Evolutionary conservation across 768 basidiomycete genomes (phyloP), one percentile per base, ranked within the genome.

Genomic region (Holtermanniella nyarrowii): DNA sequence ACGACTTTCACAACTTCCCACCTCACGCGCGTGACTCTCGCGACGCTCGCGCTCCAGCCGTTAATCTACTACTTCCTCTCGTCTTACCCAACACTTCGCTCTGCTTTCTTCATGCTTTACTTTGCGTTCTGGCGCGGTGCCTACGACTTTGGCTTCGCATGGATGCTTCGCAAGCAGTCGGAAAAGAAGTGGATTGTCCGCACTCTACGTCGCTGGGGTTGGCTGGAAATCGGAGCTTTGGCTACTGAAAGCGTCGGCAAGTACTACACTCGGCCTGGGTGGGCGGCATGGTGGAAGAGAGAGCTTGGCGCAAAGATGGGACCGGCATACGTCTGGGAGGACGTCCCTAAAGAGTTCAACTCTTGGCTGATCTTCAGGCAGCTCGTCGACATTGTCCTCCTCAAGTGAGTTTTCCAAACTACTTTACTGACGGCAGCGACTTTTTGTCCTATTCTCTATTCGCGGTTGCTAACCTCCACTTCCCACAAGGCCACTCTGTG

Each of bases 311-410:
- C 83, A 18, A 96, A 95, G 76, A 90, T 96, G 88, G 90, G 89
- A 40, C 81, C 82, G 56, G 88, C 88, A 59, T 97, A 95, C 69
- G 84, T 84, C 3, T 93, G 93, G 67, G 86, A 95, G 63, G 88
- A 88, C 61, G 78, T 93, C 14, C 91, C 91, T 0, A 68, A 88
- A 37, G 91, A 96, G 70, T 96, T 93, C 73, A 97, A 96, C 62
- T 80, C 87, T 0, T 99, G 93, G 95, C 77, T 99, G 25, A 77
- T 96, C 53, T 99, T 96, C 72, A 82, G 93, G 46, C 89, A 95
- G 70, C 75, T 82, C n/a, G 93, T 97, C 20, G 93, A 97, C 71
- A 80, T 95, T 23, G 96, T 97, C 63, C 78, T 99, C 40, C 79
- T 97, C 66, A 97, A 97, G 89, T 95, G 57, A 48, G 82, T 78